phyloP scores from a whole-genome alignment of 495 filamentous ascomycete genomes.

The Tuber magnatum region DNA sequence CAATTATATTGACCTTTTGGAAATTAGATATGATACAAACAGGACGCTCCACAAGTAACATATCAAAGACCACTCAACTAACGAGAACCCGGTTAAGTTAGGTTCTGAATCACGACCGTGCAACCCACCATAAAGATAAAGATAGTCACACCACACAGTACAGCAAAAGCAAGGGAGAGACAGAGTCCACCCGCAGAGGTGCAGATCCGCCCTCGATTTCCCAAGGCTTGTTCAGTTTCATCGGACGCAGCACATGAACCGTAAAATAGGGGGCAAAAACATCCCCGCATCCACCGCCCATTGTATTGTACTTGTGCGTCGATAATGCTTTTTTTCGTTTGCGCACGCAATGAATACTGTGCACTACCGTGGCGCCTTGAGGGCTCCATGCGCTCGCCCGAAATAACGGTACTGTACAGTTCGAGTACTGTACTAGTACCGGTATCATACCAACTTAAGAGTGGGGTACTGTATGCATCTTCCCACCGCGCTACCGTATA shows the following conservation, averaged over 20 bases:
- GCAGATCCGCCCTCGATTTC: too few relatives aligned
- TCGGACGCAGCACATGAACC: too few relatives aligned
- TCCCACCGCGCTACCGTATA: background rate
- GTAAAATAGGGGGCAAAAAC: background rate
- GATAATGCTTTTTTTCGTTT: background rate
- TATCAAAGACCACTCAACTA: too few relatives aligned
- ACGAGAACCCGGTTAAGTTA: background rate
- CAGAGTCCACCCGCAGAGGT: too few relatives aligned
- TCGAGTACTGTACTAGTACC: too few relatives aligned
- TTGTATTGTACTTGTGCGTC: background rate
- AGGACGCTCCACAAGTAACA: too few relatives aligned
- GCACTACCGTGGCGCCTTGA: background rate
- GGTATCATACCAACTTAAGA: background rate
- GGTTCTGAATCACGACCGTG: background rate
- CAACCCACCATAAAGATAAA: background rate
- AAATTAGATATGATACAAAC: too few relatives aligned
- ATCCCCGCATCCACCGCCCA: background rate
- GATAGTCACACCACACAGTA: too few relatives aligned
- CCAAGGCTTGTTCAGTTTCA: too few relatives aligned
- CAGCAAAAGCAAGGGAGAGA: too few relatives aligned
- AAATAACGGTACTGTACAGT: background rate
- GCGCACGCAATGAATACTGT: background rate
- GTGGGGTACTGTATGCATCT: background rate
- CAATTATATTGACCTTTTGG: too few relatives aligned
- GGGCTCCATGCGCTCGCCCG: background rate